A percentile compares a stretch with the other conserved stretches of the same genome.
These are phyloP conservation scores for Alternaria brassicae DNA, from an alignment of 2,329 filamentous ascomycete genomes.

Conservation along the genomic window DNA sequence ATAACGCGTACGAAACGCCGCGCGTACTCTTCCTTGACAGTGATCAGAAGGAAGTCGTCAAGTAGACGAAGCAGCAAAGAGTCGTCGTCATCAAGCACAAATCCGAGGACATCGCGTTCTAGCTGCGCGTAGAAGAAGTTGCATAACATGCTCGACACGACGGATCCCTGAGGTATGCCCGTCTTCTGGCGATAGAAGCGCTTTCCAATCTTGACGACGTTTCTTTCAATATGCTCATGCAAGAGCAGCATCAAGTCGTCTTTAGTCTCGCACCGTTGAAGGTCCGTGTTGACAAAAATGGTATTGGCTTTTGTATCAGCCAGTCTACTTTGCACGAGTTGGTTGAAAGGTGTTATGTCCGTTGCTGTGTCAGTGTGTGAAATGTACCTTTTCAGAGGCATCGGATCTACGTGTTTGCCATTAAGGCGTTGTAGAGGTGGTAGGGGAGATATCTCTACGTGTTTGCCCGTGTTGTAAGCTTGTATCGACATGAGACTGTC, in stretches of 20 bases:
- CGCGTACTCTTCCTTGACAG: slow-evolving; percentile 71
- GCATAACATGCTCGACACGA: slow-evolving; percentile 85
- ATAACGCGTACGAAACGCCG: slow-evolving; percentile 77
- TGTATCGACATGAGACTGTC: slow-evolving; percentile 62
- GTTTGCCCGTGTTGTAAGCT: slow-evolving; percentile 74
- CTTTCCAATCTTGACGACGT: slow-evolving; percentile 87
- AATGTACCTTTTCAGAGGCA: slow-evolving; percentile 50
- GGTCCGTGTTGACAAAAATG: slow-evolving; percentile 76
- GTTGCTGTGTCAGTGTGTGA: slow-evolving; percentile 47
- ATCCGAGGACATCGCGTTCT: slow-evolving; percentile 72
- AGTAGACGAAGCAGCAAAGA: slow-evolving; percentile 81
- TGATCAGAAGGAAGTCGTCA: slow-evolving; percentile 93
- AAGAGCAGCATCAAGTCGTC: slow-evolving; percentile 73
- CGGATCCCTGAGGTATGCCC: slow-evolving; percentile 92
- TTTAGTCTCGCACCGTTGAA: slow-evolving; percentile 64
- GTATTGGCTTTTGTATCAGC: slow-evolving; percentile 62
- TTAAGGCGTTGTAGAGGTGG: slow-evolving; percentile 44
- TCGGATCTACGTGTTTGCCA: slow-evolving; percentile 38
- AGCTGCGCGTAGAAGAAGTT: slow-evolving; percentile 96
- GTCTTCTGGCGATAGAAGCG: slow-evolving; percentile 85
- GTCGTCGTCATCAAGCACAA: slow-evolving; percentile 65
- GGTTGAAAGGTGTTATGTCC: slow-evolving; percentile 42
- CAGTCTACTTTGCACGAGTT: slow-evolving; percentile 41
- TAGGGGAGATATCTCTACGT: slow-evolving; percentile 72
- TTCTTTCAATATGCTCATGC: slow-evolving; percentile 79